These are phyloP conservation scores for Xylaria cubensis DNA, from an alignment of 495 filamentous ascomycete genomes.

Conservation along the genomic window DNA sequence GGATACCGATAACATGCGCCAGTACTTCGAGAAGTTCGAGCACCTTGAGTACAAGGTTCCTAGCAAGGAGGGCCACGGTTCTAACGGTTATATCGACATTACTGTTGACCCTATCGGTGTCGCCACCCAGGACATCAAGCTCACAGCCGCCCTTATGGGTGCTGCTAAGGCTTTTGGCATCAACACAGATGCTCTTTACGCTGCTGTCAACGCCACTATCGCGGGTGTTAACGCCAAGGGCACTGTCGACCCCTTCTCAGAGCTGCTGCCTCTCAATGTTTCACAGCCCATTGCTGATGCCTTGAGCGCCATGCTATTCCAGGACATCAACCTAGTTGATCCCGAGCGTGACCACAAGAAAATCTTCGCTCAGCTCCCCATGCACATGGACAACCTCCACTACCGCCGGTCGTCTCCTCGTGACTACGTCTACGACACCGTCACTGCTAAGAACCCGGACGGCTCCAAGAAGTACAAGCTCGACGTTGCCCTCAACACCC, in stretches of 20 bases:
- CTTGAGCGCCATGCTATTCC: constrained; percentile 52
- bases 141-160: constrained; percentile 56
- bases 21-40: constrained; percentile 59
- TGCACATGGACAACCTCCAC: constrained; percentile 32
- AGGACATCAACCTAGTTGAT: constrained; percentile 59
- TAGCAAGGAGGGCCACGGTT: constrained; percentile 54
- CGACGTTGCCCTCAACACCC: constrained; percentile 62
- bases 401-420: constrained; percentile 57
- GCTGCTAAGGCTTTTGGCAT: constrained; percentile 60
- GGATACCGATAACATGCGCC: constrained; percentile 55
- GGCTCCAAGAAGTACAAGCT: constrained; percentile 64
- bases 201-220: constrained; percentile 17
- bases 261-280: constrained; percentile 34
- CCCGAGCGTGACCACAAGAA: constrained; percentile 33
- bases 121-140: constrained; percentile 57
- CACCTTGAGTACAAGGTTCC: constrained; percentile 57
- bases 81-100: constrained; percentile 63
- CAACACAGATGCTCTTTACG: constrained; percentile 21
- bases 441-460: constrained; percentile 55
- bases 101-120: constrained; percentile 56
- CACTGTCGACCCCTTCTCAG: constrained; percentile 24
- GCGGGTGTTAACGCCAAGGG: not conserved
- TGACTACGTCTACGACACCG: constrained; percentile 60
- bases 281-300: constrained; percentile 45
- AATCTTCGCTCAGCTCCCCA: constrained; percentile 44